Base-by-base conservation (phyloP, 495 filamentous ascomycete genomes). In the Hypoxylon trugodes region DNA sequence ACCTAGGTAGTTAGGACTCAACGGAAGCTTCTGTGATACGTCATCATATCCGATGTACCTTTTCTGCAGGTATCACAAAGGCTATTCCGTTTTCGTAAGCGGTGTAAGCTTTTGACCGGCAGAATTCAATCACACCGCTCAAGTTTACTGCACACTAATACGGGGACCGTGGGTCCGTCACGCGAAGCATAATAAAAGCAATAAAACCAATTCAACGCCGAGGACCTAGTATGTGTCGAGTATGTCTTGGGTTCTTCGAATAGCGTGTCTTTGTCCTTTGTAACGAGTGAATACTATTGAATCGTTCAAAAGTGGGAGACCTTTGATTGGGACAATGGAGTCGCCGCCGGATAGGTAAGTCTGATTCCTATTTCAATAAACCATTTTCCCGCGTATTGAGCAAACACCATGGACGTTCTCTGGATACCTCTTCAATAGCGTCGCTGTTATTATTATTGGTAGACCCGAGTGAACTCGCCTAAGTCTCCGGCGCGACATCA, bases 291-390 rank as follows among this genome's bases (percentile, higher is more conserved):
- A 55, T 40, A 48, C 30, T 30, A 21, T 10, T 9, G 30, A 43
- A 26, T 35, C 25, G 56, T 35, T 41, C 46, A 59, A 48, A 12
- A 18, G 48, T 12, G 21, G 37, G 35, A 51, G 36, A 16, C 48
- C 16, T 3, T 22, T 26, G 12, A 13, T 15, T 37, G 46, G 21
- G 51, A 72, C 62, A 65, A 72, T 72, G 69, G 69, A 72, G 30
- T 67, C 63, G 30, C 55, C 55, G 26, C 69, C 62, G 56, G 59
- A 72, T 58, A 59, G 69, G 69, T 69, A 67, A 69, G 69, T 42
- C 35, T 35, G 16, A 15, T 54, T 12, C 40, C 32, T 54, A 8
- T 54, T 46, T 42, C 22, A 15, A 26, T 53, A 42, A 21, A 10
- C 24, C 13, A 24, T 22, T 15, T 53, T 30, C 13, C 32, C 47